A percentile compares a stretch with the other conserved stretches of the same genome.
These are phyloP conservation scores for Coemansia sp. DNA, from an alignment of 192 early-diverging fungal genomes.

Conservation along the genomic window DNA sequence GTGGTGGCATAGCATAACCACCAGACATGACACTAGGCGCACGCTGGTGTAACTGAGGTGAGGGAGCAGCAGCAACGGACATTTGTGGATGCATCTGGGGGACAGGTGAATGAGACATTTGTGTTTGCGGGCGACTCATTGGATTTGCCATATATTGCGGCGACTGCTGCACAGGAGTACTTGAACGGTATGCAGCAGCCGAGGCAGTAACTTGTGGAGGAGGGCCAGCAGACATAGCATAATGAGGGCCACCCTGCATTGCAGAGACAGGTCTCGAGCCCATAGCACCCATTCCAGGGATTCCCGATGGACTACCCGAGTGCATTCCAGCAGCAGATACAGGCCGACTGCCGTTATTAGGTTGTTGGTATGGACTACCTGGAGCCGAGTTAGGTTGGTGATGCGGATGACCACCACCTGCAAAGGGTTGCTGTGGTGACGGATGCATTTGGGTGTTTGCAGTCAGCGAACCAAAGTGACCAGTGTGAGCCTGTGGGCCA, in stretches of 20 bases:
- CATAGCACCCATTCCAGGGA: not conserved
- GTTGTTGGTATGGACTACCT: constrained; percentile 35
- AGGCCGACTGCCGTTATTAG: constrained; percentile 7
- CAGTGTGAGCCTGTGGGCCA: constrained; percentile 22
- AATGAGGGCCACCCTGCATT: constrained; percentile 6
- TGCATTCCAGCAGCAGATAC: constrained; percentile 26
- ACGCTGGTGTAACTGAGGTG: constrained; percentile 26
- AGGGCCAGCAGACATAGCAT: not conserved
- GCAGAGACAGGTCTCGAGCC: constrained; percentile 7
- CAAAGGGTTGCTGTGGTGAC: constrained; percentile 14
- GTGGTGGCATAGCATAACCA: constrained; percentile 7
- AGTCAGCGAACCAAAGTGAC: constrained; percentile 43
- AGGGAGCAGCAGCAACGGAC: constrained; percentile 1
- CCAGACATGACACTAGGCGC: constrained; percentile 41
- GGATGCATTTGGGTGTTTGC: constrained; percentile 30
- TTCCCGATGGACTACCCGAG: not conserved
- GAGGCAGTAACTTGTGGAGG: too few species aligned
- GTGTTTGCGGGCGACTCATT: constrained; percentile 33
- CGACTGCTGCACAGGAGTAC: constrained; percentile 30
- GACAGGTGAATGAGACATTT: constrained; percentile 36
- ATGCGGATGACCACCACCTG: constrained; percentile 9
- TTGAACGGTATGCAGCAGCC: constrained; percentile 17
- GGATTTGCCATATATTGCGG: constrained; percentile 3
- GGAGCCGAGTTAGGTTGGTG: constrained; percentile 27
- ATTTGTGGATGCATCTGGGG: constrained; percentile 12